Evolutionary conservation across 768 basidiomycete genomes (phyloP).

Genomic region (Cubamyces lactineus): DNA sequence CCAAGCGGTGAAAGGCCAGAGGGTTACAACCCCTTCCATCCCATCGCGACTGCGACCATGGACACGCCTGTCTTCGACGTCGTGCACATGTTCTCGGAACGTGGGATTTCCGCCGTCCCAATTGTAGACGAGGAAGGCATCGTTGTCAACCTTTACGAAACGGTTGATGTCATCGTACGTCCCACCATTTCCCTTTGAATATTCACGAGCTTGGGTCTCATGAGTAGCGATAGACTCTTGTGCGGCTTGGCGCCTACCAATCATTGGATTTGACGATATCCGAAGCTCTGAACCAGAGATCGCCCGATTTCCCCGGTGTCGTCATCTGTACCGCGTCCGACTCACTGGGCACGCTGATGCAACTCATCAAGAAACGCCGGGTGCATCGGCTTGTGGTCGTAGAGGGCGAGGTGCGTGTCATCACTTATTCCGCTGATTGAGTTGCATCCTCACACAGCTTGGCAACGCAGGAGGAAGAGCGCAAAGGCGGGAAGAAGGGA

Average conservation of each 20-base stretch:
- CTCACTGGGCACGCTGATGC: conserved; percentile 86
- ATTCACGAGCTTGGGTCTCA: too few species aligned
- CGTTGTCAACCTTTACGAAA: conserved; percentile 96
- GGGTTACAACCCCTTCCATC: conserved; percentile 76
- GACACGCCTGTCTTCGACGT: conserved; percentile 95
- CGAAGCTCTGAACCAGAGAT: conserved; percentile 89
- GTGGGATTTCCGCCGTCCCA: conserved; percentile 94
- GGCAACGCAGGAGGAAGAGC: conserved; percentile 72
- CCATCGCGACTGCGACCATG: conserved; percentile 90
- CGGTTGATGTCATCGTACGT: conserved; percentile 96
- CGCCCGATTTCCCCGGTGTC: conserved; percentile 95
- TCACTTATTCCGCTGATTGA: background rate
- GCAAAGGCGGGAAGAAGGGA: conserved; percentile 78
- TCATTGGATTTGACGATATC: conserved; percentile 93
- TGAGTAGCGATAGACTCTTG: conserved; percentile 69
- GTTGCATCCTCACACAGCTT: background rate
- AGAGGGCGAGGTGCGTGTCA: conserved; percentile 73
- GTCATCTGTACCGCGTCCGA: conserved; percentile 94
- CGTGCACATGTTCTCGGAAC: conserved; percentile 97
- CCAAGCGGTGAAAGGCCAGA: conserved; percentile 50
- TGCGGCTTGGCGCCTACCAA: conserved; percentile 92
- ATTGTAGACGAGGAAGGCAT: conserved; percentile 92
- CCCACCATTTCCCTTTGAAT: background rate
- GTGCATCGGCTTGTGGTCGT: conserved; percentile 96
- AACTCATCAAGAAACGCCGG: conserved; percentile 89